phyloP scores from a whole-genome alignment of 2,329 filamentous ascomycete species.

The Thermoascus crustaceus region DNA sequence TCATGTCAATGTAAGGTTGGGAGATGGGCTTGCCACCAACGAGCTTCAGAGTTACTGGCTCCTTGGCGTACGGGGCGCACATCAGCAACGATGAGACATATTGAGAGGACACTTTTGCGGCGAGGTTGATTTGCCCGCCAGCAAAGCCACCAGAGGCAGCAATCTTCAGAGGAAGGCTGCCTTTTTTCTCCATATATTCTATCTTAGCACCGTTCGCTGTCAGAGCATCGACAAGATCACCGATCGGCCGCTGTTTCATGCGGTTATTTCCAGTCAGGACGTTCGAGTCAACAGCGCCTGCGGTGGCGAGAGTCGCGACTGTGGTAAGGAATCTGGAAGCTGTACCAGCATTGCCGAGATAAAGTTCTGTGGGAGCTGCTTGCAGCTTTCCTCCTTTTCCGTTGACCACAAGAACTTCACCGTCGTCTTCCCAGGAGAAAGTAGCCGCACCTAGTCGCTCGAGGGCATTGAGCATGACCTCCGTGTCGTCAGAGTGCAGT shows the following conservation, averaged over 20 bases:
- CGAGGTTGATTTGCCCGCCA: conserved; percentile 81
- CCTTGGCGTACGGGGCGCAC: conserved; percentile 94
- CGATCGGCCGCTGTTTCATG: conserved; percentile 94
- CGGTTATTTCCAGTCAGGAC: conserved; percentile 86
- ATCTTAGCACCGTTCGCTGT: conserved; percentile 79
- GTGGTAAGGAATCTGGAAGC: conserved; percentile 92
- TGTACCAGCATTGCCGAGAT: conserved; percentile 93
- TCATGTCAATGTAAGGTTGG: conserved; percentile 98
- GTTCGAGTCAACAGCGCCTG: conserved; percentile 56
- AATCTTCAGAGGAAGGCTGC: conserved; percentile 76
- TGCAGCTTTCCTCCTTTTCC: conserved; percentile 81
- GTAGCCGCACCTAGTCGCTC: conserved; percentile 73
- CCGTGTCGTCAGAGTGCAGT: conserved; percentile 91
- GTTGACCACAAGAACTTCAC: conserved; percentile 79
- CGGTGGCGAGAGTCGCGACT: conserved; percentile 72
- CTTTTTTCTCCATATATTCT: conserved; percentile 73
- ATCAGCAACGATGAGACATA: conserved; percentile 96
- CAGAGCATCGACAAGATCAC: conserved; percentile 83
- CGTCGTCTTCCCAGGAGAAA: conserved; percentile 89
- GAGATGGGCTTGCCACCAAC: conserved; percentile 97
- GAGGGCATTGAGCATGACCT: conserved; percentile 95
- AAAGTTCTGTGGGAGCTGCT: conserved; percentile 69
- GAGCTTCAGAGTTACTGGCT: conserved; percentile 79
- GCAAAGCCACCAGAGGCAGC: conserved; percentile 73
- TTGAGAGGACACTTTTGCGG: conserved; percentile 95